Evolutionary conservation across 345 rosid genomes (phyloP), one percentile per base, ranked within the genome.

Genomic region (Salix exigua): DNA sequence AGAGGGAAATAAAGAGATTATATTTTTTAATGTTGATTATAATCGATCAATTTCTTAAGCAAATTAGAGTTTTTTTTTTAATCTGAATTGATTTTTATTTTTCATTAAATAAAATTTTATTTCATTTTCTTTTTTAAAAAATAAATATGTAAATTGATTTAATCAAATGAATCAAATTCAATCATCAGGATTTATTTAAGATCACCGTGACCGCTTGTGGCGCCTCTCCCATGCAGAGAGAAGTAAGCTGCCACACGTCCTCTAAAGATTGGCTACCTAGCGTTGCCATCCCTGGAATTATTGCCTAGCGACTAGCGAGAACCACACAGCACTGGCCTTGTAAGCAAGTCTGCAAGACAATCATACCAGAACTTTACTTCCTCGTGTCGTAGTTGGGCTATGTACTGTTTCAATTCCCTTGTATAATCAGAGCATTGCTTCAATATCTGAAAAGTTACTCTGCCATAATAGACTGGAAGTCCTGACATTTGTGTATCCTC

Each of bases 191-290:
- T 35, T 75, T 55, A 26, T 88, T 82, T 75, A 89, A 93, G 98
- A 95, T 95, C 73, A 88, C 94, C 7, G 88, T 95, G 63, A 91
- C 98, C 71, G 96, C 94, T 35, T 87, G 93, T 70, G 88, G 87
- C 67, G 96, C 18, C 87, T 88, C 23, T 88, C 94, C 72, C 88
- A 82, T 12, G 88, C 90, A 6, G 93, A 91, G 75, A 65, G 53
- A 16, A 89, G 86, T 37, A 7, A 37, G 6, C 72, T 76, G 85
- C 75, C 83, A 75, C 70, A 72, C 83, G 13, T 91, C 77, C 87
- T 91, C 88, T 77, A 83, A 72, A 70, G 87, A 85, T 69, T 95
- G 97, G 98, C 80, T 91, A 73, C 92, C 96, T 26, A 79, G 84
- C 98, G 61, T 85, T 91, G 28, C 90, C 85, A 84, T 79, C 67